Evolutionary conservation across 768 basidiomycete genomes (phyloP).

Genomic region (Paxillus ammoniavirescens): DNA sequence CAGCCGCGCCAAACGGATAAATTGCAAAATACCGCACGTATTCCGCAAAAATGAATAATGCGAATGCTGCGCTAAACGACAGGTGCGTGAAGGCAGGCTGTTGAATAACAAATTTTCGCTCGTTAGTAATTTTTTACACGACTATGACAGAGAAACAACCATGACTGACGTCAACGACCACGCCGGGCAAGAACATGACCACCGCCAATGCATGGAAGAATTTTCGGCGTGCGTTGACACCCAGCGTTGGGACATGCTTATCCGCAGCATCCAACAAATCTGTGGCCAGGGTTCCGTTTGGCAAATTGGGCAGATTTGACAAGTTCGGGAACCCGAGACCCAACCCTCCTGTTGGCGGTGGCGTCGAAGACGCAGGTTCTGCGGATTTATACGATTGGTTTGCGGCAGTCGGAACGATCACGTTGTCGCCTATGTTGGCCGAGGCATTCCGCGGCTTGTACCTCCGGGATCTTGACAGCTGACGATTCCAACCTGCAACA

Average conservation of each 20-base stretch:
- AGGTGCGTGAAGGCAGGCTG: conserved; percentile 97
- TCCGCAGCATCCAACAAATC: conserved; percentile 81
- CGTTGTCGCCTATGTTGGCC: conserved; percentile 34
- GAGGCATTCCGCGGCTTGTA: conserved; percentile 51
- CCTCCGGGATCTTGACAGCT: conserved; percentile 74
- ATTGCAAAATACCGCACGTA: conserved; percentile 98
- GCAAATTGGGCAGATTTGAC: conserved; percentile 49
- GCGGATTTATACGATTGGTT: conserved; percentile 22
- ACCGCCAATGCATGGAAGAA: conserved; percentile 97
- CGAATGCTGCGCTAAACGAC: conserved; percentile 92
- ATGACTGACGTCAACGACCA: conserved; percentile 81
- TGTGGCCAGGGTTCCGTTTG: conserved; percentile 57
- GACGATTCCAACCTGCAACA: conserved; percentile 93
- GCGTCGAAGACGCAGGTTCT: conserved; percentile 9
- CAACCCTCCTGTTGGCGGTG: conserved; percentile 24
- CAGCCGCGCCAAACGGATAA: conserved; percentile 89
- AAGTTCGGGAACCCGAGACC: conserved; percentile 42
- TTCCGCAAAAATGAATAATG: conserved; percentile 93
- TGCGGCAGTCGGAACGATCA: conserved; percentile 27
- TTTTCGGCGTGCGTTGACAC: conserved; percentile 90
- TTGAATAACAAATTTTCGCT: conserved; percentile 1
- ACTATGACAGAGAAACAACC: conserved; percentile 8
- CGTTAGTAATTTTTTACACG: conserved; percentile 13
- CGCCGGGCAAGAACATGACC: conserved; percentile 94
- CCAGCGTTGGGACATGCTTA: conserved; percentile 85